A percentile compares a stretch with the other conserved stretches of the same genome.
phyloP scores from a whole-genome alignment of 768 basidiomycete species.

The Plicaturopsis crispa region DNA sequence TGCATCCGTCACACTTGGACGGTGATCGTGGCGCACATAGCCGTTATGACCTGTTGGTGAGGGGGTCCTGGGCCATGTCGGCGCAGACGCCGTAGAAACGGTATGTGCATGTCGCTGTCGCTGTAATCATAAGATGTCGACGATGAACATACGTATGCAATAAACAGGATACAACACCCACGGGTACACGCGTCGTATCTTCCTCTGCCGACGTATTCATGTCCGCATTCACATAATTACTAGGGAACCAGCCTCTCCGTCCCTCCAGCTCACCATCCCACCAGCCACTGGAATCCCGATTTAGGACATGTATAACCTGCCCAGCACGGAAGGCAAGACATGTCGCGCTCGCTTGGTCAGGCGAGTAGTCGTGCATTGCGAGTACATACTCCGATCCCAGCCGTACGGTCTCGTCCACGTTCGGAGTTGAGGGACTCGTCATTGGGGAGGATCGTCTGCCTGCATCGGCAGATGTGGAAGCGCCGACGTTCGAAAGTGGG shows the following conservation, averaged over 20 bases:
- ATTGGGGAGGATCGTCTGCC: slow-evolving; percentile 4
- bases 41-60: slow-evolving; percentile 25
- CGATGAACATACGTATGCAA: neutral
- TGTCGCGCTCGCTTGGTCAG: slow-evolving; percentile 62
- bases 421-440: slow-evolving; percentile 32
- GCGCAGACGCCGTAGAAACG: slow-evolving; percentile 41
- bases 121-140: slow-evolving; percentile 11
- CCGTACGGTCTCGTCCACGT: slow-evolving; percentile 42
- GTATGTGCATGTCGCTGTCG: slow-evolving; percentile 40
- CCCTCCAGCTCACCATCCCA: slow-evolving; percentile 96
- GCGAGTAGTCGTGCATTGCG: slow-evolving; percentile 87
- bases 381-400: slow-evolving; percentile 65
- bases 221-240: slow-evolving; percentile 84
- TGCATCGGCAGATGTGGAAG: slow-evolving; percentile 20
- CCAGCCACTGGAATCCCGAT: slow-evolving; percentile 87
- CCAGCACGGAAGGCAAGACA: slow-evolving; percentile 88
- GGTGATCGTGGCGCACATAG: slow-evolving; percentile 30
- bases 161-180: slow-evolving; percentile 20
- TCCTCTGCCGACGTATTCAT: slow-evolving; percentile 52
- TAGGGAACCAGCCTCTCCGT: slow-evolving; percentile 94
- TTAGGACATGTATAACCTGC: slow-evolving; percentile 86
- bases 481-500: slow-evolving; percentile 23
- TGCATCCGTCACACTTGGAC: slow-evolving; percentile 36
- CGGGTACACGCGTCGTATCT: slow-evolving; percentile 37
- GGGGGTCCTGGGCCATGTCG: slow-evolving; percentile 45